Evolutionary conservation across 106 monocot genomes (phyloP), one percentile per base, ranked within the genome.

Genomic region (Dendrobium officinale): DNA sequence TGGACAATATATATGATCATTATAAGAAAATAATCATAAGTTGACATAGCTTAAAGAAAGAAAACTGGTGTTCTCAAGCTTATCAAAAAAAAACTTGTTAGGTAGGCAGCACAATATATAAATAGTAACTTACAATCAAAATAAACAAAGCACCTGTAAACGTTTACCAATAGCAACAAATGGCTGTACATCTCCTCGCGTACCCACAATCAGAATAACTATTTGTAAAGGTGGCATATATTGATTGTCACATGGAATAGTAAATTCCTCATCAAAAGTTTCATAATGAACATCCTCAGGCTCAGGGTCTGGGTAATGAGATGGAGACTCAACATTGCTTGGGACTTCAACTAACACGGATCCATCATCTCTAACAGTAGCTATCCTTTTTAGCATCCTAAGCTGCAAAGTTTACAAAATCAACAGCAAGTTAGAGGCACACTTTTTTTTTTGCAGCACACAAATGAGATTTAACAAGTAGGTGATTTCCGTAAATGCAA

Each of bases 171-270:
- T 93, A 73, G 95, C 95, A 85, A 93, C 82, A 85, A 96, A 96
- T 55, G 95, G 93, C 49, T 96, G 95, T 47, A 96, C 95, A 89
- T 96, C 95, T 82, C 95, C 95, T 85, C 93, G 77, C 70, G 95
- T 96, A 29, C 95, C 95, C 47, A 96, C 95, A 77, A 96, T 96
- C 82, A 96, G 88, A 77, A 96, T 96, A 64, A 88, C 95, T 79
- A 96, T 96, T 82, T 93, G 89, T 77, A 96, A 78, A 55, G 93
- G 95, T 72, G 91, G 93, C 77, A 89, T 79, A 70, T 80, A 81
- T 48, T 85, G 90, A 78, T 85, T 67, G 67, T 96, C 93, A 43
- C 80, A 67, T 56, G 68, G 61, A 33, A 91, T 90, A 58, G 81
- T 5, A 72, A 64, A 19, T 68, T 91, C 91, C 56, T 88, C 93